A percentile compares a stretch with the other conserved stretches of the same genome.
phyloP scores from a whole-genome alignment of 2,329 filamentous ascomycete genomes.

The Microdochium bolleyi region DNA sequence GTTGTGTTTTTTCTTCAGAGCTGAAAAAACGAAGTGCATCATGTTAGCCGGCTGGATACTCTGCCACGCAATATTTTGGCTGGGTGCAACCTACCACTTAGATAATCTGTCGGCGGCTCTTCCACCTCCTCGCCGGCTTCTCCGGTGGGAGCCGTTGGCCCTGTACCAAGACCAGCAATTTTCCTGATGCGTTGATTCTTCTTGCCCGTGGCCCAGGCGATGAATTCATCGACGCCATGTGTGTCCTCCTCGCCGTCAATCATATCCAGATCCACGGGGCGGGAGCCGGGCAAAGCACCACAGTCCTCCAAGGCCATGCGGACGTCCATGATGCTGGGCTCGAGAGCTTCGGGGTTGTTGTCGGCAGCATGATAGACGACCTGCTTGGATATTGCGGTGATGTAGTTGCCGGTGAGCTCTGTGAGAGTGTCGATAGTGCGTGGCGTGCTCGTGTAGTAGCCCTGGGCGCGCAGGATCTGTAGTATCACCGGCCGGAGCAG shows the following conservation, averaged over 20 bases:
- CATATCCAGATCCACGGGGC: constrained; percentile 60
- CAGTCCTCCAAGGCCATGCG: constrained; percentile 78
- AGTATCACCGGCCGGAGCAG: constrained; percentile 81
- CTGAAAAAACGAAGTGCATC: constrained; percentile 17
- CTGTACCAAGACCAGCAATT: constrained; percentile 60
- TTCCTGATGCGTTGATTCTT: constrained; percentile 74
- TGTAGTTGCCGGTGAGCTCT: constrained; percentile 76
- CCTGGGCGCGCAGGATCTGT: constrained; percentile 84
- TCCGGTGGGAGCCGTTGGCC: constrained; percentile 5
- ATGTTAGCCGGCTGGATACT: not conserved
- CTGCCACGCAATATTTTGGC: not conserved
- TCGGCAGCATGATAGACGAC: constrained; percentile 65
- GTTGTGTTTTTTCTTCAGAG: constrained; percentile 85
- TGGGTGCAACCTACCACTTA: constrained; percentile 44
- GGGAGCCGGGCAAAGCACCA: constrained; percentile 64
- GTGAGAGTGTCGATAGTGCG: constrained; percentile 82
- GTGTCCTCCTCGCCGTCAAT: constrained; percentile 67
- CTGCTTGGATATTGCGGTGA: constrained; percentile 64
- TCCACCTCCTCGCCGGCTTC: constrained; percentile 32
- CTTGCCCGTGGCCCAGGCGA: constrained; percentile 69
- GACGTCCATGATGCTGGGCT: constrained; percentile 66
- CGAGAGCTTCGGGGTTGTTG: constrained; percentile 55
- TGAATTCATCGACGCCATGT: constrained; percentile 68
- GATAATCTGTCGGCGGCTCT: constrained; percentile 49
- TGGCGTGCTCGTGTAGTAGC: constrained; percentile 76